Conservation (phyloP, 257 asterid species). For the Euphrasia confusa region DNA sequence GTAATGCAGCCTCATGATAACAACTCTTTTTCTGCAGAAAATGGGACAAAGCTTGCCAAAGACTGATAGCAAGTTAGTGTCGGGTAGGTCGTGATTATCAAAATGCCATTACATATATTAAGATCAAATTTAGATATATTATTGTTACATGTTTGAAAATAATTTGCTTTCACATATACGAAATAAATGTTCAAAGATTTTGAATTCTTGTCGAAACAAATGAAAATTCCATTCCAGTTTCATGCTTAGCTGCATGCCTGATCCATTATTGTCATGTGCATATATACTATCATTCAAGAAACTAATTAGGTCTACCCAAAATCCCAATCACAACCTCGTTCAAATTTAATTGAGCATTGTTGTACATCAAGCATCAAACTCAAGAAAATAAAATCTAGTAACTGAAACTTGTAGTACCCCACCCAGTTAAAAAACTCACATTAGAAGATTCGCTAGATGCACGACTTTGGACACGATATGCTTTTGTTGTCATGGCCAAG, state of each 20-base stretch:
- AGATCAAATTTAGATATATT: not conserved
- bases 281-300: conserved; percentile 18
- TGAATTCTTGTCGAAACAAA: conserved; percentile 9
- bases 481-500: conserved; percentile 95
- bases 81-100: not conserved
- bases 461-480: conserved; percentile 93
- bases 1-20: conserved; percentile 11
- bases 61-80: not conserved
- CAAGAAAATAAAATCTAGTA: conserved; percentile 16
- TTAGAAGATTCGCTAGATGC: conserved; percentile 61
- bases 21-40: not conserved
- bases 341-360: not conserved
- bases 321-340: conserved; percentile 20
- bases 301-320: conserved; percentile 9
- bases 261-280: not conserved
- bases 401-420: conserved; percentile 1
- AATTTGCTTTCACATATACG: not conserved
- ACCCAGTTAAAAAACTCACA: conserved; percentile 40
- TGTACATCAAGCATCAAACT: conserved; percentile 22
- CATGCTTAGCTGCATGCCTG: conserved; percentile 13
- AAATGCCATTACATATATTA: conserved; percentile 12
- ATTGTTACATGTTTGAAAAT: not conserved
- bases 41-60: not conserved
- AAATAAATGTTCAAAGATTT: not conserved
- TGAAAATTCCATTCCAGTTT: conserved; percentile 4